Percentiles rank a stretch among this genome's conserved stretches.
Conservation (phyloP, 805 yeast species). For the Danielia reshetovae region DNA sequence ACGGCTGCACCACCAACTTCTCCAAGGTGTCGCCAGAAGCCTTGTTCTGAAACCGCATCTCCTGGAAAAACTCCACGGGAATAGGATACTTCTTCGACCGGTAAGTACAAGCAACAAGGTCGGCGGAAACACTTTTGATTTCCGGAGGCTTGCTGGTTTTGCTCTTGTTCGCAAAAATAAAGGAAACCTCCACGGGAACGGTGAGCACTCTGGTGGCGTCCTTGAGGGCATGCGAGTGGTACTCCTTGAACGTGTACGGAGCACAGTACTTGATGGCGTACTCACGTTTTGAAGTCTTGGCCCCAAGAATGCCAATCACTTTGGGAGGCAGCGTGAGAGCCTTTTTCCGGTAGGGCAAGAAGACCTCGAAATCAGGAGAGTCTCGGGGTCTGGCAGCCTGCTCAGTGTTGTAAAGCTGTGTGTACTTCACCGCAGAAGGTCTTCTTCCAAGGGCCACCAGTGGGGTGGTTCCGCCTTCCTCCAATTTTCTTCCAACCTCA, state of each 20-base stretch:
- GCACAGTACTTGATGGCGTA: conserved; percentile 12
- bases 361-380: conserved; percentile 7
- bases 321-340: conserved; percentile 18
- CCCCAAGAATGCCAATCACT: conserved; percentile 19
- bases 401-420: conserved; percentile 11
- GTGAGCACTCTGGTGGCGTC: conserved; percentile 2
- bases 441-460: conserved; percentile 4
- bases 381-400: not conserved
- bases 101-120: conserved; percentile 15
- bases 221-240: not conserved
- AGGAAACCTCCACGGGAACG: not conserved
- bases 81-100: conserved; percentile 28
- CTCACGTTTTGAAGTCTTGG: conserved; percentile 14
- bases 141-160: conserved; percentile 13
- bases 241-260: conserved; percentile 6
- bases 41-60: conserved; percentile 12
- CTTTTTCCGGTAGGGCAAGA: conserved; percentile 20
- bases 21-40: conserved; percentile 19
- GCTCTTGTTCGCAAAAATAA: conserved; percentile 2
- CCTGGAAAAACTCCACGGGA: conserved; percentile 14
- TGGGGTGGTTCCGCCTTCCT: conserved; percentile 1
- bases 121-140: conserved; percentile 11
- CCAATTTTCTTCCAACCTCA: conserved; percentile 14
- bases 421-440: conserved; percentile 15
- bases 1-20: conserved; percentile 18